Percentiles rank a stretch among this genome's conserved stretches.
Evolutionary conservation across 805 yeast species (phyloP).

Genomic region (Suhomyces pyralidae): DNA sequence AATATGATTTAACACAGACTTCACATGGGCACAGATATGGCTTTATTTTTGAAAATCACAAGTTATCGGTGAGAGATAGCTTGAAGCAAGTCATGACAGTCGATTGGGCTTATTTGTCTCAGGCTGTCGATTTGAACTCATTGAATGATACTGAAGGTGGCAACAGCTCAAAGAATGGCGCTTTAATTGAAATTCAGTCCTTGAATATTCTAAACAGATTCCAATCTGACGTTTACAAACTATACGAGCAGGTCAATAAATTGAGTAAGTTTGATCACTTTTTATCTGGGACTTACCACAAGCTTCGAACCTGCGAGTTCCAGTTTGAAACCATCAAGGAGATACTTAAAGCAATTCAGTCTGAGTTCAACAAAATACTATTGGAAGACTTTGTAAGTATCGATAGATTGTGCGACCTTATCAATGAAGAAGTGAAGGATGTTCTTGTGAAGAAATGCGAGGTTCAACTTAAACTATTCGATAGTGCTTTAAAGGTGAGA

Average conservation of each 20-base stretch:
- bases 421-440: constrained; percentile 23
- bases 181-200: constrained; percentile 24
- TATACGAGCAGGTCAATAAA: constrained; percentile 18
- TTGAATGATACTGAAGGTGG: constrained; percentile 22
- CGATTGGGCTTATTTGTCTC: constrained; percentile 54
- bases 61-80: constrained; percentile 25
- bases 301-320: constrained; percentile 17
- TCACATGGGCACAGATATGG: constrained; percentile 40
- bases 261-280: constrained; percentile 15
- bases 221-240: constrained; percentile 19
- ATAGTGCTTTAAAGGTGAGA: neutral
- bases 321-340: constrained; percentile 8
- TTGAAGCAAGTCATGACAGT: constrained; percentile 35
- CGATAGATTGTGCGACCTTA: constrained; percentile 15
- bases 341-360: constrained; percentile 13
- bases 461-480: constrained; percentile 7
- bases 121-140: constrained; percentile 45
- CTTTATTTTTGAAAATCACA: constrained; percentile 38
- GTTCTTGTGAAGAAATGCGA: constrained; percentile 21
- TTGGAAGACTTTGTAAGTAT: constrained; percentile 17
- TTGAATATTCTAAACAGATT: constrained; percentile 20
- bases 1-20: constrained; percentile 18
- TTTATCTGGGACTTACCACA: constrained; percentile 12
- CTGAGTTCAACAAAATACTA: constrained; percentile 12
- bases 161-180: constrained; percentile 26